Evolutionary conservation across 2,329 filamentous ascomycete genomes (phyloP).

Genomic region (Pseudocercospora ulei): DNA sequence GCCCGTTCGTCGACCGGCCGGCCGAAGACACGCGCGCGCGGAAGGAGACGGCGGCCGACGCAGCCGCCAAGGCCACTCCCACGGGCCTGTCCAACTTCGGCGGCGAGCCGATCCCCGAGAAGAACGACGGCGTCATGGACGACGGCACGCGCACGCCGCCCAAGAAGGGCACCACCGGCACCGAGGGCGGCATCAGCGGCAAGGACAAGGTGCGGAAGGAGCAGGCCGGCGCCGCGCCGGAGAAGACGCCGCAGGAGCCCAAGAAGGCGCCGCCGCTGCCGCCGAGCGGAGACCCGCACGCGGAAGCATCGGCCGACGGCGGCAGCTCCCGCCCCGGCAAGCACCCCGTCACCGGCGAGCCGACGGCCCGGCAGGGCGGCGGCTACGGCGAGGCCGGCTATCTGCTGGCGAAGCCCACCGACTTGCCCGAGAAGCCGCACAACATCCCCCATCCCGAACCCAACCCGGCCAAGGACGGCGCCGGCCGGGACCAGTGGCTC

Average conservation of each 20-base stretch:
- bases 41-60: constrained; percentile 29
- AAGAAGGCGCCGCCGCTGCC: constrained; percentile 77
- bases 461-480: constrained; percentile 23
- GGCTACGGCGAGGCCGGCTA: constrained; percentile 25
- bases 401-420: constrained; percentile 40
- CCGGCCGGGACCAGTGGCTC: constrained; percentile 28
- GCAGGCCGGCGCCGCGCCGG: constrained; percentile 55
- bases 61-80: constrained; percentile 30
- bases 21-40: constrained; percentile 24
- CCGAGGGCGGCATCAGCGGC: constrained; percentile 78
- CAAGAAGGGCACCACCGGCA: constrained; percentile 78
- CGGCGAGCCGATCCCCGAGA: constrained; percentile 42
- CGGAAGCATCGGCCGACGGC: constrained; percentile 35
- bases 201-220: constrained; percentile 68
- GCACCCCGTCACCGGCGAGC: constrained; percentile 24
- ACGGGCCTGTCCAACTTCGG: constrained; percentile 31
- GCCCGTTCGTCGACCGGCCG: constrained; percentile 59
- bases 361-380: constrained; percentile 29
- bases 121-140: constrained; percentile 79
- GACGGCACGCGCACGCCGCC: constrained; percentile 66
- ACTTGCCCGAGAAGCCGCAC: constrained; percentile 68
- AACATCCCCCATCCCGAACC: constrained; percentile 63
- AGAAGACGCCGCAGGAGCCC: constrained; percentile 65
- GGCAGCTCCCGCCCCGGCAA: constrained; percentile 34
- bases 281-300: constrained; percentile 67